These are phyloP conservation scores for Chlorella vulgaris DNA, from an alignment of 139 green algal species.

Conservation along the genomic window DNA sequence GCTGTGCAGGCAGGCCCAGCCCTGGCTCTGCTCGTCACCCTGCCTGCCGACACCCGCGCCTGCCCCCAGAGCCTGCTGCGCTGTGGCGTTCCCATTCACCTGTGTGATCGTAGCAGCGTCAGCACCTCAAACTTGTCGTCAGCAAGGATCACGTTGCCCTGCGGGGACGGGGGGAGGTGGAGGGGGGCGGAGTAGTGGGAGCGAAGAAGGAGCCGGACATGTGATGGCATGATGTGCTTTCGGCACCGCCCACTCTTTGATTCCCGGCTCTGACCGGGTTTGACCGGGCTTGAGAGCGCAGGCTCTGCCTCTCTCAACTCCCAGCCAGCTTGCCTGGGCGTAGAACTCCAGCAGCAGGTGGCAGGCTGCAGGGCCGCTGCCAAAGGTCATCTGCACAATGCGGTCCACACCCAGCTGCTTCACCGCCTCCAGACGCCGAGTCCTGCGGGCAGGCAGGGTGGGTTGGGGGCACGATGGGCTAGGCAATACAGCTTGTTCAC, in stretches of 20 bases:
- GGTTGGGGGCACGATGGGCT: too few relatives aligned
- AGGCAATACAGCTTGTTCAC: too few relatives aligned
- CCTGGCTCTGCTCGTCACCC: too few relatives aligned
- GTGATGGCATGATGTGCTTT: neutral
- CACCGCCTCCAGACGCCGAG: slow-evolving; percentile 84
- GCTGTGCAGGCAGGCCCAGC: too few relatives aligned
- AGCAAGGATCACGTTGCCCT: slow-evolving; percentile 94
- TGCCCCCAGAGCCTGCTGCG: too few relatives aligned
- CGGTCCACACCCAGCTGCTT: slow-evolving; percentile 93
- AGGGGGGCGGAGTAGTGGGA: neutral
- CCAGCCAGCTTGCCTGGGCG: slow-evolving; percentile 58
- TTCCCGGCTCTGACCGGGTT: neutral
- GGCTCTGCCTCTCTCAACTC: neutral
- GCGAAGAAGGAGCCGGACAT: neutral
- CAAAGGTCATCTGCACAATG: slow-evolving; percentile 94
- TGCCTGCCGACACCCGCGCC: too few relatives aligned
- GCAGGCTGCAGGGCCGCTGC: slow-evolving; percentile 74
- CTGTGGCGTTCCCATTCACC: neutral
- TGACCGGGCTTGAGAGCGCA: too few relatives aligned
- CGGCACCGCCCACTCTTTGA: neutral
- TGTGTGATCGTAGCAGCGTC: slow-evolving; percentile 91
- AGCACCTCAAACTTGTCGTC: slow-evolving; percentile 91
- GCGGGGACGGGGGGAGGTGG: slow-evolving; percentile 5
- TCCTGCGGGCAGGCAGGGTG: too few relatives aligned
- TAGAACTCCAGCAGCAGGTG: slow-evolving; percentile 98